Evolutionary conservation across 306 rosid species (phyloP).

Genomic region (Lotus japonicus): DNA sequence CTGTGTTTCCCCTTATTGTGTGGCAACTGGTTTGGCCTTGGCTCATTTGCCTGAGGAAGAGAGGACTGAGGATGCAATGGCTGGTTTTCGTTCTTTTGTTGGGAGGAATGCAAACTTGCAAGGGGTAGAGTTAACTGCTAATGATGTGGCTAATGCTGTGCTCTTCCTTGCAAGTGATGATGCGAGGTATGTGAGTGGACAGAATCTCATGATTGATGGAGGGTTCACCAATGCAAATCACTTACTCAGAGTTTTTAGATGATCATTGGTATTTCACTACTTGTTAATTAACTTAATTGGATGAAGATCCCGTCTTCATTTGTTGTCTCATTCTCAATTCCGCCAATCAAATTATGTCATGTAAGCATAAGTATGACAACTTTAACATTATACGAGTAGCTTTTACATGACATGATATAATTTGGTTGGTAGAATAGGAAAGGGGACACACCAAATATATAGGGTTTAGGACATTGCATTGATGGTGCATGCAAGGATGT

Average conservation of each 20-base stretch:
- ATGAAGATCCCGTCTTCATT: not conserved
- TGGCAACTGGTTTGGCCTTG: conserved; percentile 50
- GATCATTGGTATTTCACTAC: conserved; percentile 19
- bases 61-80: conserved; percentile 51
- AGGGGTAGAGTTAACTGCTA: conserved; percentile 50
- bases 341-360: too few relatives aligned
- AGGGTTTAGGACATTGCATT: too few relatives aligned
- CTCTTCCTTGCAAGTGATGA: conserved; percentile 86
- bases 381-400: too few relatives aligned
- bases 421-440: too few relatives aligned
- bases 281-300: not conserved
- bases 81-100: conserved; percentile 32
- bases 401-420: too few relatives aligned
- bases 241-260: conserved; percentile 48
- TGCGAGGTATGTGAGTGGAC: conserved; percentile 61
- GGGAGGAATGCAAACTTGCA: conserved; percentile 56
- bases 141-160: conserved; percentile 77
- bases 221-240: conserved; percentile 56
- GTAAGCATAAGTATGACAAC: too few relatives aligned
- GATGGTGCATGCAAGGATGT: too few relatives aligned
- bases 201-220: conserved; percentile 72
- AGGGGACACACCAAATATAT: too few relatives aligned
- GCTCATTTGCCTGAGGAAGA: conserved; percentile 64
- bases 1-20: conserved; percentile 59
- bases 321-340: too few relatives aligned